These are phyloP conservation scores for Lactifluus subvellereus DNA, from an alignment of 768 basidiomycete species.

Conservation along the genomic window DNA sequence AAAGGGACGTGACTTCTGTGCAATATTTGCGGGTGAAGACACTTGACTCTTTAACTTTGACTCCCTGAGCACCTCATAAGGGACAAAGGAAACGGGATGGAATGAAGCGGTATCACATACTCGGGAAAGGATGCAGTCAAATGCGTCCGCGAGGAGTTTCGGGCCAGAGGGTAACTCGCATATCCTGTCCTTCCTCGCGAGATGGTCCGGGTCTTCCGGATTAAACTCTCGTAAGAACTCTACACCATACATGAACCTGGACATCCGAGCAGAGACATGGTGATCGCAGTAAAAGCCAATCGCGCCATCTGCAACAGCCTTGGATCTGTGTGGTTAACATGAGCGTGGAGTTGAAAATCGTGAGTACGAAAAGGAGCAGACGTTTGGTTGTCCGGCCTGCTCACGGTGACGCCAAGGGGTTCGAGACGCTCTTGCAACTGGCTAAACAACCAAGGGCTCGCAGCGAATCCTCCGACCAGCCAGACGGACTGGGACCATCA, in stretches of 20 bases:
- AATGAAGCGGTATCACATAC: slow-evolving; percentile 37
- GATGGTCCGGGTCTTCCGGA: slow-evolving; percentile 58
- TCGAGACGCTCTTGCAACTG: slow-evolving; percentile 67
- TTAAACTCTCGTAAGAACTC: slow-evolving; percentile 70
- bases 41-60: slow-evolving; percentile 75
- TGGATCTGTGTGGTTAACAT: slow-evolving; percentile 46
- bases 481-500: slow-evolving; percentile 56
- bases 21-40: slow-evolving; percentile 80
- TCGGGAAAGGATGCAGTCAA: slow-evolving; percentile 70
- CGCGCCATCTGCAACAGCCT: slow-evolving; percentile 80
- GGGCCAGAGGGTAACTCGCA: slow-evolving; percentile 76
- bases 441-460: slow-evolving; percentile 72
- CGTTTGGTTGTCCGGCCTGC: slow-evolving; percentile 77
- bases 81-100: slow-evolving; percentile 5
- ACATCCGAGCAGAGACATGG: slow-evolving; percentile 75
- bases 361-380: slow-evolving; percentile 32
- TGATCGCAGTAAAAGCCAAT: slow-evolving; percentile 83
- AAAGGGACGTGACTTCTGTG: slow-evolving; percentile 71
- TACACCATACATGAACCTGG: slow-evolving; percentile 76
- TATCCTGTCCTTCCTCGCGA: slow-evolving; percentile 54
- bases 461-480: slow-evolving; percentile 78
- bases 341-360: not conserved
- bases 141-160: slow-evolving; percentile 72
- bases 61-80: slow-evolving; percentile 37
- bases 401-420: slow-evolving; percentile 53